Base-by-base conservation (phyloP, 805 yeast species). In the Saturnispora halmiae region DNA sequence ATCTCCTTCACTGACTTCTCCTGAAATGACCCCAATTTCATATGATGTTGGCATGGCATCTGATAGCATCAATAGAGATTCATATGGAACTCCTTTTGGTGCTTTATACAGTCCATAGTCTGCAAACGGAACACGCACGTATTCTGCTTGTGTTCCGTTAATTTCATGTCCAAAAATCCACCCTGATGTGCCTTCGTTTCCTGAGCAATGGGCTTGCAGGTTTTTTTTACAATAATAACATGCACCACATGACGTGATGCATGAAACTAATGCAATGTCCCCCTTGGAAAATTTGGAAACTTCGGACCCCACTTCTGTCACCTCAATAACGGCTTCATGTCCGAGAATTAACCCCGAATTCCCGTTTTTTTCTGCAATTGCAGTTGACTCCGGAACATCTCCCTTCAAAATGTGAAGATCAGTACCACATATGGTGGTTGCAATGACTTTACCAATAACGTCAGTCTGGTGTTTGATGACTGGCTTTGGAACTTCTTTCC, bases 91-190 rank as follows among this genome's bases (percentile, higher is more conserved):
- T 9, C 45, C 48, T 27, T 53, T 51, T 20, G 65, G 66, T 13
- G 57, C 62, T 19, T 51, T 51, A 45, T 56, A 57, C 32, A 68
- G 44, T 0, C 72, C 66, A 45, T 55, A 40, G 43, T 67, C 70
- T 18, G 70, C 73, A 47, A 55, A 67, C 32, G 79, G 81, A 36
- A 75, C 66, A 53, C 79, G 68, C 48, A 66, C 72, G 53, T 62
- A 74, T 51, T 74, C 80, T 37, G 82, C 75, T 55, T 79, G 80
- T 6, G 85, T 78, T 31, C 86, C 86, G 45, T 78, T 73, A 40
- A 81, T 79, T 46, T 65, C 67, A 46, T 75, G 77, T 29, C 76
- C 76, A 31, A 70, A 52, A 25, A 64, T 55, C 76, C 76, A 70
- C 22, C 42, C 42, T 42, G 77, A 77, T 2, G 51, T 45, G 40